Evolutionary conservation across 2,329 filamentous ascomycete genomes (phyloP).

Genomic region (Aspergillaceae sp.): DNA sequence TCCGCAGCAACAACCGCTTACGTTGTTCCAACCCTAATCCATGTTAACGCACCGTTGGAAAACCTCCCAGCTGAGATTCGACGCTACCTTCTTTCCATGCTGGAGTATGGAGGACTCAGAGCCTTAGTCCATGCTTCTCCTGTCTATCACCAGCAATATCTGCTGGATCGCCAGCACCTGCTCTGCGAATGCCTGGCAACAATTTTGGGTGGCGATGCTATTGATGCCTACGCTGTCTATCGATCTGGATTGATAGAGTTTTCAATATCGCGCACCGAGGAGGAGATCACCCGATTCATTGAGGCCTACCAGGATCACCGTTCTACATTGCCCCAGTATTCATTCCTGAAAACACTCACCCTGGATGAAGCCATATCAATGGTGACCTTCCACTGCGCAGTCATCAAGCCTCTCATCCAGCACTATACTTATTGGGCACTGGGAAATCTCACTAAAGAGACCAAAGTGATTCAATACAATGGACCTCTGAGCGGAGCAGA

Average conservation of each 20-base stretch:
- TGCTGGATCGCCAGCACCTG: constrained; percentile 11
- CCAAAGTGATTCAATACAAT: not conserved
- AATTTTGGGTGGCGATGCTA: constrained; percentile 4
- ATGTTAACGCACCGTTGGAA: not conserved
- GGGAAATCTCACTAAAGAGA: constrained; percentile 2
- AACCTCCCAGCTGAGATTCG: constrained; percentile 17
- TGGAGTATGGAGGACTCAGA: constrained; percentile 11
- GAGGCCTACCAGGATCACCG: not conserved
- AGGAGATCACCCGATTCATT: not conserved
- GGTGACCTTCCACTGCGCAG: constrained; percentile 6
- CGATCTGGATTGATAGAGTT: not conserved
- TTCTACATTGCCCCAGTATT: not conserved
- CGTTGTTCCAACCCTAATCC: no score
- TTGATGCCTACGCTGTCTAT: not conserved
- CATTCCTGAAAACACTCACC: not conserved
- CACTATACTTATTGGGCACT: constrained; percentile 6
- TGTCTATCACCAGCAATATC: constrained; percentile 18
- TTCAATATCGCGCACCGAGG: not conserved
- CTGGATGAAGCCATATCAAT: not conserved
- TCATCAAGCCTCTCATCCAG: constrained; percentile 7
- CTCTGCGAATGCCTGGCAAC: constrained; percentile 11
- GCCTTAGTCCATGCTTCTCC: constrained; percentile 18
- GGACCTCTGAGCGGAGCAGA: constrained; percentile 4
- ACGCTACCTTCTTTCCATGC: constrained; percentile 11
- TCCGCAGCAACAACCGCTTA: no score